Conservation (phyloP, 306 rosid species). For the Acacia crassicarpa region DNA sequence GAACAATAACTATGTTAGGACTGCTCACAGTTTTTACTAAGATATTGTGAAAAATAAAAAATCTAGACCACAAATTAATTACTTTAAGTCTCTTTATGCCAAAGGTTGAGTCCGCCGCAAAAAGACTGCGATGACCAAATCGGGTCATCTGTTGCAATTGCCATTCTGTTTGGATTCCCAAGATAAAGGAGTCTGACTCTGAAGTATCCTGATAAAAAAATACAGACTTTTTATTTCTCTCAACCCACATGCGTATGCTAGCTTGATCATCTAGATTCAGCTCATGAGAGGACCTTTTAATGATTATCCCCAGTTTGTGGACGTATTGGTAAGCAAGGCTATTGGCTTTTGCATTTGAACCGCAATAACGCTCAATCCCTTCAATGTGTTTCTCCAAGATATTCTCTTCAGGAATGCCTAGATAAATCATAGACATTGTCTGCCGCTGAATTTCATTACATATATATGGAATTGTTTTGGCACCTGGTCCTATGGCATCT, state of each 20-base stretch:
- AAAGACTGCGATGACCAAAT: slow-evolving; percentile 80
- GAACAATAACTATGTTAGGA: background rate
- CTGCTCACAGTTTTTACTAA: background rate
- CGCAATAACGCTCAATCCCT: slow-evolving; percentile 83
- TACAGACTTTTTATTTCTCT: slow-evolving; percentile 77
- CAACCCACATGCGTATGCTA: slow-evolving; percentile 28
- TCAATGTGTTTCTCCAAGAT: slow-evolving; percentile 92
- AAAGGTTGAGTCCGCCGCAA: slow-evolving; percentile 85
- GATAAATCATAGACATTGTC: slow-evolving; percentile 95
- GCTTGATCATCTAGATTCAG: slow-evolving; percentile 94
- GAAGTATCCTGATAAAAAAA: slow-evolving; percentile 84
- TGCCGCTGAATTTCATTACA: slow-evolving; percentile 92
- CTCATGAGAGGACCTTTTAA: slow-evolving; percentile 88
- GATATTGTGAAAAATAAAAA: slow-evolving; percentile 14
- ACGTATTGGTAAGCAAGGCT: slow-evolving; percentile 89
- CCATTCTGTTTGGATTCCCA: slow-evolving; percentile 98
- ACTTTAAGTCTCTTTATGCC: slow-evolving; percentile 93
- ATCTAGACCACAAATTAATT: slow-evolving; percentile 16
- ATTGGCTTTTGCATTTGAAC: slow-evolving; percentile 71
- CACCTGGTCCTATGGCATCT: slow-evolving; percentile 95
- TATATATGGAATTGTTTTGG: slow-evolving; percentile 77
- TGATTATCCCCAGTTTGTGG: slow-evolving; percentile 90
- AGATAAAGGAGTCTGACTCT: slow-evolving; percentile 76
- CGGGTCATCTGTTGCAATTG: slow-evolving; percentile 90
- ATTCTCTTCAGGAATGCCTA: slow-evolving; percentile 93